Evolutionary conservation across 1,284 basidiomycete genomes (phyloP).

Genomic region (Apiotrichum gamsii): DNA sequence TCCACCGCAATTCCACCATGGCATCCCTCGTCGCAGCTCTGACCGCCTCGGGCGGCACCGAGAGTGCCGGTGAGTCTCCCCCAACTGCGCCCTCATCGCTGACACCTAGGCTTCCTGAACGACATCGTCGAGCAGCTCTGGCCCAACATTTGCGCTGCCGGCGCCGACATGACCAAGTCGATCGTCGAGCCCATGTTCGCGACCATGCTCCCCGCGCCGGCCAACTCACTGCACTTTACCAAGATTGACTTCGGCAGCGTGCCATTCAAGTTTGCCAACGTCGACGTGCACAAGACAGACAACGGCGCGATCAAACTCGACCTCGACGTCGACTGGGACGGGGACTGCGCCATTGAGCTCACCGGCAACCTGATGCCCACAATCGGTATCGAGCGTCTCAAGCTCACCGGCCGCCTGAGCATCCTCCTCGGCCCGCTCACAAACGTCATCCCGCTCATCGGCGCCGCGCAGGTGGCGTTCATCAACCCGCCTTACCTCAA

Average conservation of each 20-base stretch:
- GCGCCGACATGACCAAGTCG: slow-evolving; percentile 11
- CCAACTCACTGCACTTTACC: slow-evolving; percentile 14
- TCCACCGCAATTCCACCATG: not conserved
- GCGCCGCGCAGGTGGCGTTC: slow-evolving; percentile 14
- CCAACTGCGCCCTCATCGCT: not conserved
- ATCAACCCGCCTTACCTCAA: slow-evolving; percentile 15
- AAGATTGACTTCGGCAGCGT: slow-evolving; percentile 11
- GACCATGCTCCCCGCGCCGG: slow-evolving; percentile 8
- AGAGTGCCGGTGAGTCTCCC: slow-evolving; percentile 6
- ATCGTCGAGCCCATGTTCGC: slow-evolving; percentile 18
- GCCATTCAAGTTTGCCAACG: slow-evolving; percentile 9
- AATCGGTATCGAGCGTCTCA: slow-evolving; percentile 12
- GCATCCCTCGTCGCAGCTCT: slow-evolving; percentile 4
- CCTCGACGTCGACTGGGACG: slow-evolving; percentile 16
- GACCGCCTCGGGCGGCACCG: slow-evolving; percentile 12
- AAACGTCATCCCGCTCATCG: slow-evolving; percentile 10
- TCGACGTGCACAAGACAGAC: slow-evolving; percentile 11
- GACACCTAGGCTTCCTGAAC: slow-evolving; percentile 10
- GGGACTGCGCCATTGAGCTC: slow-evolving; percentile 15
- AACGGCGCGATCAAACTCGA: slow-evolving; percentile 10
- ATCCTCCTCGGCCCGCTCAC: slow-evolving; percentile 9
- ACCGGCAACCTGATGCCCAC: slow-evolving; percentile 10
- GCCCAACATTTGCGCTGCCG: slow-evolving; percentile 14
- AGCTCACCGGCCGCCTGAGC: slow-evolving; percentile 9
- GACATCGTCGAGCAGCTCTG: slow-evolving; percentile 13